These are phyloP conservation scores for Globisporangium parvum DNA, from an alignment of 352 stramenopile genomes.

Conservation along the genomic window DNA sequence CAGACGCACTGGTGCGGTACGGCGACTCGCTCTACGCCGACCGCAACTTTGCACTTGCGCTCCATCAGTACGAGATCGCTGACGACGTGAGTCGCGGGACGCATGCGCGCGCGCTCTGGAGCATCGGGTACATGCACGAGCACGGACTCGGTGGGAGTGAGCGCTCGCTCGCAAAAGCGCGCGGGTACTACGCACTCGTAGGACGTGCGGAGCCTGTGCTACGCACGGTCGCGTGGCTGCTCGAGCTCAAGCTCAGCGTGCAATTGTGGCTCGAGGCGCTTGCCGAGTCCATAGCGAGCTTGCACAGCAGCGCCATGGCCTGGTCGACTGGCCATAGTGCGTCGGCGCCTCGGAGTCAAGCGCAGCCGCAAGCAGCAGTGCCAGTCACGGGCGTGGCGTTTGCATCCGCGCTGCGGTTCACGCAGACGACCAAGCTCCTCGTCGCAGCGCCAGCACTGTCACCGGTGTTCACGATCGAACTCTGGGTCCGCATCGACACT, in stretches of 20 bases:
- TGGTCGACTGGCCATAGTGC: too few relatives aligned
- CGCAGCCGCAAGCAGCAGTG: conserved; percentile 6
- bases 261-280: conserved; percentile 4
- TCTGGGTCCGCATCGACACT: conserved; percentile 28
- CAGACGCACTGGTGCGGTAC: conserved; percentile 52
- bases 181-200: conserved; percentile 22
- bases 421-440: conserved; percentile 15
- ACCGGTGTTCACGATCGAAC: conserved; percentile 36
- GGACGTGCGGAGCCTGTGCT: conserved; percentile 13
- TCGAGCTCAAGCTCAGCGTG: conserved; percentile 23
- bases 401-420: conserved; percentile 21
- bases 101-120: conserved; percentile 66
- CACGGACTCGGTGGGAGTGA: conserved; percentile 26
- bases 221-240: conserved; percentile 18
- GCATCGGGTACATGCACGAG: conserved; percentile 85
- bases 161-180: conserved; percentile 8
- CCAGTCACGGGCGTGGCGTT: conserved; percentile 7
- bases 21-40: conserved; percentile 38
- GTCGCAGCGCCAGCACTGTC: conserved; percentile 18
- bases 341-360: too few relatives aligned
- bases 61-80: conserved; percentile 49
- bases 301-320: background rate
- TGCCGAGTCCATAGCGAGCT: background rate
- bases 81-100: conserved; percentile 32
- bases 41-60: conserved; percentile 34